Evolutionary conservation across 768 basidiomycete species (phyloP).

Genomic region (Boletus pseudopeckii): DNA sequence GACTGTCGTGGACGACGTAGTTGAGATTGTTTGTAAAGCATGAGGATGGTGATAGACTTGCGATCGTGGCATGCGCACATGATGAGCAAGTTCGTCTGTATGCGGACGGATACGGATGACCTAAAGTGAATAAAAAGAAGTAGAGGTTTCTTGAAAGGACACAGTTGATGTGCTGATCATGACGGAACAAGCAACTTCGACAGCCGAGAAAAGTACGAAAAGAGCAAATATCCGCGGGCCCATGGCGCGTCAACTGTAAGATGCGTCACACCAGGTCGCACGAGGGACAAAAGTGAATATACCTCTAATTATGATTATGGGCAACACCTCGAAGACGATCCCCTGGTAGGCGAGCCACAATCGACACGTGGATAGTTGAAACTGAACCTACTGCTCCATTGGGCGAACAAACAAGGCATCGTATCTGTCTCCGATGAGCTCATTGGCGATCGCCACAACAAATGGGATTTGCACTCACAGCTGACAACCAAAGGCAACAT

Average conservation of each 20-base stretch:
- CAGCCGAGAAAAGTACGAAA: neutral
- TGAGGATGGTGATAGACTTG: no score
- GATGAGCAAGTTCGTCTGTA: no score
- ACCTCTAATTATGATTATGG: conserved; percentile 7
- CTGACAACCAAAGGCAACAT: conserved; percentile 1
- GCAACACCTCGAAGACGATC: conserved; percentile 4
- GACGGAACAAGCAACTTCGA: conserved; percentile 1
- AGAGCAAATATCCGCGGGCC: conserved; percentile 1
- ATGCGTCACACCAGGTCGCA: no score
- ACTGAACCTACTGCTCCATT: conserved; percentile 1
- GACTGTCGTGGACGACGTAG: no score
- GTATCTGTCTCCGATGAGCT: neutral
- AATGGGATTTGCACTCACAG: neutral
- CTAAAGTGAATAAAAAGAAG: no score
- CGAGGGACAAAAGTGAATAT: neutral
- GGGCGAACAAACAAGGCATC: conserved; percentile 1
- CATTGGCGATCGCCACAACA: no score
- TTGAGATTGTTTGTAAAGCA: no score
- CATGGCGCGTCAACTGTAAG: conserved; percentile 4
- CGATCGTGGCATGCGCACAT: no score
- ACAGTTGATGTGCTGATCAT: neutral
- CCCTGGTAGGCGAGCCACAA: conserved; percentile 12
- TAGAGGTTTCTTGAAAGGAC: no score
- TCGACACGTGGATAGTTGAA: conserved; percentile 1
- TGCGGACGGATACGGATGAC: no score